Conservation (phyloP, 2,329 filamentous ascomycete species). For the Neopestalotiopsis sp. region DNA sequence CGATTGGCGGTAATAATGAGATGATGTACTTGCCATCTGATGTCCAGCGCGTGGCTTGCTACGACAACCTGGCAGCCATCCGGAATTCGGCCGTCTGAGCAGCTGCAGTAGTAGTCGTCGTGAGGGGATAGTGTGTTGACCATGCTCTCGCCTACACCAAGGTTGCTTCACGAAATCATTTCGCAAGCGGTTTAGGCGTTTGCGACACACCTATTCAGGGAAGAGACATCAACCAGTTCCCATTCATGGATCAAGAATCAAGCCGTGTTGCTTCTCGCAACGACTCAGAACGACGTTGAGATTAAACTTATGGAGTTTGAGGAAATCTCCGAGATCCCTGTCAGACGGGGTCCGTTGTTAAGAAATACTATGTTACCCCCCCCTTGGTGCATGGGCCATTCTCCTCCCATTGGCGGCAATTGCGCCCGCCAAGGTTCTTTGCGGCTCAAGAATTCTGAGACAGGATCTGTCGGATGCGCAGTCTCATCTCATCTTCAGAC, state of each 20-base stretch:
- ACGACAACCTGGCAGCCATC: conserved; percentile 10
- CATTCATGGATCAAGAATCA: background rate
- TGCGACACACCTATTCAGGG: too few relatives aligned
- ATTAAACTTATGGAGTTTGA: conserved; percentile 18
- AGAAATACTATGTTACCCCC: background rate
- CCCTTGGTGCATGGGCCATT: conserved; percentile 3
- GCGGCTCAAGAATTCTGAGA: conserved; percentile 34
- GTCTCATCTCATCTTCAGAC: conserved; percentile 36
- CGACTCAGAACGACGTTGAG: conserved; percentile 6
- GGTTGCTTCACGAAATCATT: too few relatives aligned
- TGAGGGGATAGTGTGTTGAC: background rate
- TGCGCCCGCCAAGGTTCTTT: conserved; percentile 20
- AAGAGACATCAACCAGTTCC: background rate
- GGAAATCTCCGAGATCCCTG: conserved; percentile 14
- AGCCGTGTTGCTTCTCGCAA: background rate
- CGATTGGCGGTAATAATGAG: background rate
- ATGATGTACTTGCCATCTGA: conserved; percentile 4
- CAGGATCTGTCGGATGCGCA: conserved; percentile 32
- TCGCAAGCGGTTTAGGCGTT: too few relatives aligned
- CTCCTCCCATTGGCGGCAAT: background rate
- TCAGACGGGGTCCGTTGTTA: background rate
- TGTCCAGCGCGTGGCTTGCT: background rate
- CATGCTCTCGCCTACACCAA: background rate
- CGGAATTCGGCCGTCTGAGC: conserved; percentile 15
- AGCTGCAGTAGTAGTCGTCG: background rate